These are phyloP conservation scores for Hypoxylon sp. DNA, from an alignment of 2,329 filamentous ascomycete genomes.

Conservation along the genomic window DNA sequence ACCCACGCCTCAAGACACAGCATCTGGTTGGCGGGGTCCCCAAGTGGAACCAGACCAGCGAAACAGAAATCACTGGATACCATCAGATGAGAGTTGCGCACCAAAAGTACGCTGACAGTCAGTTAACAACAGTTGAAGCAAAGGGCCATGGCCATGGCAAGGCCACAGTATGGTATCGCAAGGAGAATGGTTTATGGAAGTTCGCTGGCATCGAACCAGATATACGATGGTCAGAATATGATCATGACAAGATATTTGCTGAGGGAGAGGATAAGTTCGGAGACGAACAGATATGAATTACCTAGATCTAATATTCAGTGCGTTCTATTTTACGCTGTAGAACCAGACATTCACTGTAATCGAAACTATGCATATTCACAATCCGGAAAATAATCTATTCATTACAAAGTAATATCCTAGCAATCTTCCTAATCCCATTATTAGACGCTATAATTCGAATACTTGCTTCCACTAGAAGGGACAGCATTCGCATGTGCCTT, in stretches of 20 bases:
- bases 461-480: no score
- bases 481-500: no score
- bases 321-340: no score
- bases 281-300: not conserved
- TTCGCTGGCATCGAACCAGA: not conserved
- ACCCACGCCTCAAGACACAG: not conserved
- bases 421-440: no score
- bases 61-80: not conserved
- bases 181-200: not conserved
- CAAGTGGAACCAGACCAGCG: not conserved
- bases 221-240: not conserved
- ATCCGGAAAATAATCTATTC: no score
- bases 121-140: not conserved
- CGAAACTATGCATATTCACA: no score
- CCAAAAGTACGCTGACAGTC: not conserved
- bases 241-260: not conserved
- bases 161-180: not conserved
- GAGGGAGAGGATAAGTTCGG: not conserved
- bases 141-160: not conserved
- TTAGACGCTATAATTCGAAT: no score
- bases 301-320: not conserved
- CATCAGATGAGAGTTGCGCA: not conserved
- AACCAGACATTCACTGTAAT: no score
- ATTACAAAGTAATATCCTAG: no score
- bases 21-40: not conserved